Base-by-base conservation (phyloP, 768 basidiomycete species). In the Suillus clintonianus region DNA sequence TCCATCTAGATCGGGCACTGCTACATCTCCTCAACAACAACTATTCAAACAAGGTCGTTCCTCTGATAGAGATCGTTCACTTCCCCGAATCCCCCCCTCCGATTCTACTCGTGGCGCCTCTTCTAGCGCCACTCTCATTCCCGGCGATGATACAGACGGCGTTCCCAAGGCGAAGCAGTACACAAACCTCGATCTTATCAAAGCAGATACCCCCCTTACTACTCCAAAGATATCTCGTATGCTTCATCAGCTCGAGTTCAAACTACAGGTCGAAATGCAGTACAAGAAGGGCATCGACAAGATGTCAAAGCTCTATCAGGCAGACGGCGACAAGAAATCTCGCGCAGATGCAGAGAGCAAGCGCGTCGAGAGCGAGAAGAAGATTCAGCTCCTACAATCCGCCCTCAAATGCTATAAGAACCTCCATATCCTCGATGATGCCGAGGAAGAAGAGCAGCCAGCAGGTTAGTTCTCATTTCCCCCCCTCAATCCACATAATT, bases 161-260 rank as follows among this genome's bases (percentile, higher is more conserved):
- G 66, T 74, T 54, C 77, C 86, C 39, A 84, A 83, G 72, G 77
- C 77, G 65, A 91, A 89, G 77, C 86, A 86, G 62, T 92, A 91
- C 73, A 87, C 88, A 67, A 94, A 94, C 70, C 82, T 95, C 66
- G 97, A 99, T 82, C 81, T 99, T 66, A 94, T 97, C 78, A 96
- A 96, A 79, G 95, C 95, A 67, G 97, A 99, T 80, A 96, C 96
- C 51, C 96, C 97, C 17, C 88, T 97, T 73, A 95, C 95, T 22
- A 91, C 96, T 2, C 90, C 93, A 69, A 99, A 97, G 82, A 99
- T 99, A 75, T 93, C 95, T 47, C 88, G 88, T 69, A 98, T 99
- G 96, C 87, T 99, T 57, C 96, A 98, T 78, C 96, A 98, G 77
- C 89, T 99, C 65, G 96, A 99, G 78, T 99, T 98, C 86, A 99